Evolutionary conservation across 352 stramenopile genomes (phyloP).

Genomic region (Phytophthora boehmeriae): DNA sequence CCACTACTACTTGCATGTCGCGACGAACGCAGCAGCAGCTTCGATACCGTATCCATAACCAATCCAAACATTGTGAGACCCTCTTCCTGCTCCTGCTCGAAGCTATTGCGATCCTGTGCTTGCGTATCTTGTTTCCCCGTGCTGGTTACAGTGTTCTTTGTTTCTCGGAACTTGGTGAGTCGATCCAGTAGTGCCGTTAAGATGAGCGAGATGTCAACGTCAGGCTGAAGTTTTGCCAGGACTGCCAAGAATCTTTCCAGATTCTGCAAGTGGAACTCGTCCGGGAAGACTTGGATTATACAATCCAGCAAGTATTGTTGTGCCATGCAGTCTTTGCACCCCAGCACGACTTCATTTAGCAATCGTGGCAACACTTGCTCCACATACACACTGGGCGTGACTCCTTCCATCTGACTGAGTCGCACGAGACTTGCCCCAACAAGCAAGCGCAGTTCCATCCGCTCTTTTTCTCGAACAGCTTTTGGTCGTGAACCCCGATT

Average conservation of each 20-base stretch:
- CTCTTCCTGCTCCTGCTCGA: slow-evolving; percentile 24
- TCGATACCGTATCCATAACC: slow-evolving; percentile 26
- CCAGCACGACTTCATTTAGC: slow-evolving; percentile 92
- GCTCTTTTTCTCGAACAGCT: slow-evolving; percentile 70
- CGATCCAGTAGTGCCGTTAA: slow-evolving; percentile 95
- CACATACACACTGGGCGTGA: slow-evolving; percentile 92
- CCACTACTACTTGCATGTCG: slow-evolving; percentile 16
- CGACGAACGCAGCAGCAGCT: slow-evolving; percentile 29
- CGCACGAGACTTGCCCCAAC: slow-evolving; percentile 98
- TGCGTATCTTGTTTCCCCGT: slow-evolving; percentile 16
- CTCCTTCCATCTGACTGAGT: slow-evolving; percentile 95
- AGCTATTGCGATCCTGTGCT: slow-evolving; percentile 17
- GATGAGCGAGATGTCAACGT: slow-evolving; percentile 92
- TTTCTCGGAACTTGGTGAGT: slow-evolving; percentile 89
- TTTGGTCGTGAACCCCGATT: slow-evolving; percentile 31
- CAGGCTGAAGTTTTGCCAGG: slow-evolving; percentile 87
- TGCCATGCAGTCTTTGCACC: slow-evolving; percentile 95
- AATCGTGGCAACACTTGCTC: slow-evolving; percentile 89
- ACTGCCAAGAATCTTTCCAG: slow-evolving; percentile 90
- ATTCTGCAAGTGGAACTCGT: slow-evolving; percentile 98
- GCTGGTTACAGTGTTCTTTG: slow-evolving; percentile 20
- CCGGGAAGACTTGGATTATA: slow-evolving; percentile 97
- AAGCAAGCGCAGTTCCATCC: slow-evolving; percentile 96
- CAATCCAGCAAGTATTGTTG: slow-evolving; percentile 99
- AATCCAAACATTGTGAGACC: slow-evolving; percentile 23